Evolutionary conservation across 495 filamentous ascomycete species (phyloP), one percentile per base, ranked within the genome.

Genomic region (Daldinia bambusicola): DNA sequence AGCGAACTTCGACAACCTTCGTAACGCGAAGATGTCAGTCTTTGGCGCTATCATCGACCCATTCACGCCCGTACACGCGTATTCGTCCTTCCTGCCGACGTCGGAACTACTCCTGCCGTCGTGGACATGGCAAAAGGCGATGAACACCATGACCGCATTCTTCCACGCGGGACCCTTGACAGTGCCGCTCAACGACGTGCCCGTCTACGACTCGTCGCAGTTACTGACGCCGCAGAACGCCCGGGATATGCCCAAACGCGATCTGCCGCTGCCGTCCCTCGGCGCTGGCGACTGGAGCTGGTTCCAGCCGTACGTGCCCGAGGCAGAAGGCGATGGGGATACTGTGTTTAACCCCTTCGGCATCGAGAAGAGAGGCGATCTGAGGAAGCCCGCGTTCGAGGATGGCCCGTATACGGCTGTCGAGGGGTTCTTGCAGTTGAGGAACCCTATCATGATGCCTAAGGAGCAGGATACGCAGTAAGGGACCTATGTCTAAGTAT

Each of bases 1-100:
- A 22, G 67, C 38, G 26, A 63, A 55, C 8, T 67, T 37, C 36
- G 48, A 41, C 6, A 41, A 59, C 56, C 14, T 13, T 18, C 70
- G 71, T 14, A 76, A 76, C 66, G 31, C 13, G 1, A 22, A 66
- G 20, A 63, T 79, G 6, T 8, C 20, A 0, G 63, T 67, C 20
- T 79, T 80, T 53, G 80, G 79, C 9, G 67, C 67, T 8, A 58
- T 87, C 6, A 59, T 86, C 0, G 84, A 87, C 60, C 86, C 86
- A 0, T 88, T 81, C 68, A 73, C 69, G 0, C 72, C 81, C 4
- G 16, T 86, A 0, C 79, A 84, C 53, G 77, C 61, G 0, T 86
- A 82, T 70, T 71, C 75, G 2, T 30, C 63, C 16, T 69, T 86
- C 9, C 76, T 84, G 1, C 84, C 85, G 1, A 61, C 74, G 3